phyloP scores from a whole-genome alignment of 106 monocot species.

The Platanthera guangdongensis region DNA sequence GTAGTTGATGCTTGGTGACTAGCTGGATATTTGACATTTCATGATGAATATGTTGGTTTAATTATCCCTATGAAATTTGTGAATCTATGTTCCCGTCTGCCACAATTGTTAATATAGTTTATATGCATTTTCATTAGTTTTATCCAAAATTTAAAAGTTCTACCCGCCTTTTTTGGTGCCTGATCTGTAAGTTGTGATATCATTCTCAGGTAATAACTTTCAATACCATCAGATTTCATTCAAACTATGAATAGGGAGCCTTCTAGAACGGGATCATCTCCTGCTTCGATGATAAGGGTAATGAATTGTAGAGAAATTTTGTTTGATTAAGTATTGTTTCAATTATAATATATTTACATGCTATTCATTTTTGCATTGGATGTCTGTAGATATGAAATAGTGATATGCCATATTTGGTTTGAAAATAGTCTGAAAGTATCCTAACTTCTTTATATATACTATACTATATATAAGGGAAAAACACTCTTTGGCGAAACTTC shows the following conservation, averaged over 20 bases:
- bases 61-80: not conserved
- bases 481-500: too few species aligned
- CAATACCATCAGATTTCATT: not conserved
- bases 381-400: not conserved
- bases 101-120: not conserved
- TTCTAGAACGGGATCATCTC: not conserved
- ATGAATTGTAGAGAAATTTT: too few species aligned
- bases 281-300: slow-evolving; percentile 1
- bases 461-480: too few species aligned
- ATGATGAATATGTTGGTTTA: not conserved
- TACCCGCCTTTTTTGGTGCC: not conserved
- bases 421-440: not conserved
- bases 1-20: not conserved
- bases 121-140: not conserved
- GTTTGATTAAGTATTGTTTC: not conserved
- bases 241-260: not conserved
- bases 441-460: not conserved
- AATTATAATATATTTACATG: not conserved
- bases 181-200: not conserved
- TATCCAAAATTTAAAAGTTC: not conserved
- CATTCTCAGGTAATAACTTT: not conserved
- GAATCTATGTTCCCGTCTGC: not conserved
- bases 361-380: not conserved
- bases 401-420: not conserved
- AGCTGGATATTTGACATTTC: not conserved